Base-by-base conservation (phyloP, 176 grass and related monocot genomes). In the Carex pumila region DNA sequence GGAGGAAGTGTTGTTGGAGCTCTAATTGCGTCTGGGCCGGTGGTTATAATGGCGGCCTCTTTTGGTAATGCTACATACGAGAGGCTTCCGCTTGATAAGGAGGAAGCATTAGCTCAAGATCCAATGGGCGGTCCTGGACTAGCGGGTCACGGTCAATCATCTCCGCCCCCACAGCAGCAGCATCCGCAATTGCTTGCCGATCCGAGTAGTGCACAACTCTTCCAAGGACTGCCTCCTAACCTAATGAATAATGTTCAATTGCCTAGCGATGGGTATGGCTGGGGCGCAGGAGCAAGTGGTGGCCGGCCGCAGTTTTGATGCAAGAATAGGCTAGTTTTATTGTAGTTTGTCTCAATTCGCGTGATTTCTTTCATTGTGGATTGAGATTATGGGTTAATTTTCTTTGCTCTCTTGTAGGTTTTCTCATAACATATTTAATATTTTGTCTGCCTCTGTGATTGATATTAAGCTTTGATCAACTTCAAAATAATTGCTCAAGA, bases 11-110 rank as follows among this genome's bases (percentile, higher is more conserved):
- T 95, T 37, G 88, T 95, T 58, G 93, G 93, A 14, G 85, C 90
- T 12, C 64, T 92, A 18, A 92, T 89, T 0, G 93, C 93, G 0
- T 89, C 90, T 0, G 93, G 90, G 0, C 90, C 88, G 0, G 93
- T 95, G 54, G 93, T 95, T 25, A 92, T 95, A 92, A 95, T 95
- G 91, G 91, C 93, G 1, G 93, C 93, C 3, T 92, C 90, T 1
- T 95, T 95, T 69, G 89, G 89, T 2, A 95, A 95, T 79, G 93
- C 93, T 15, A 91, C 92, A 17, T 95, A 95, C 61, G 93, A 95
- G 83, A 79, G 93, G 58, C 87, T 95, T 61, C 93, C 93, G 10
- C 43, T 95, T 76, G 93, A 91, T 57, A 89, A 95, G 50, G 93
- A 95, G 5, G 93, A 95, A 43, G 71, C 53, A 2, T 59, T 75